Base-by-base conservation (phyloP, 1,284 basidiomycete species). In the Ustilago sp. region DNA sequence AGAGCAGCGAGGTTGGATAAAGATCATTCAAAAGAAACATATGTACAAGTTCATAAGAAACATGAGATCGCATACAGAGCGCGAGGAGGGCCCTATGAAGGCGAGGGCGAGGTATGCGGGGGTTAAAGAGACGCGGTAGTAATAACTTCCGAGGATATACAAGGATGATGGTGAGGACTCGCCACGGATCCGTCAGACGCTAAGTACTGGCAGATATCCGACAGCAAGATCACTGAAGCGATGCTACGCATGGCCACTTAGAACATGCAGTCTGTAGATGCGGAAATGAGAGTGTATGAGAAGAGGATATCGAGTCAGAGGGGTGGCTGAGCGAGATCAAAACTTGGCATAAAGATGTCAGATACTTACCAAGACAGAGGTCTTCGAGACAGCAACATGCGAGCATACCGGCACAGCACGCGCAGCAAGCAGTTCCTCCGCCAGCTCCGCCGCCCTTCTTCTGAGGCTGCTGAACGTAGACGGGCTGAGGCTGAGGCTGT, bases 371-470 rank as follows among this genome's bases (percentile, higher is more conserved):
- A 39, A 78, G 76, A 74, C 76, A 78, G 50, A 78, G 76, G 55
- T 78, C 76, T 58, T 78, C 76, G 62, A 78, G 72, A 66, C 76
- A 78, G 68, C 76, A 78, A 47, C 76, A 78, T 28, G 76, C 76
- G 54, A 78, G 72, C 76, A 78, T 78, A 78, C 76, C 76, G 47
- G 76, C 76, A 61, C 76, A 78, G 76, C 76, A 78, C 12, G 76
- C 76, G 51, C 76, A 78, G 68, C 76, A 78, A 19, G 64, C 68
- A 39, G 48, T 56, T 6, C 48, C 48, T 1, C 54, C 64, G 2
- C 72, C 76, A 35, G 55, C 64, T 23, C 72, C 76, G 32, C 72
- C 68, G 38, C 59, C 59, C 63, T 78, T 68, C 55, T 74, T 39
- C 39, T 55, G 64, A 3, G 76, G 76, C 72, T 78, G 76, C 68